Base-by-base conservation (phyloP, 2,329 filamentous ascomycete species). In the Colletotrichum endophyticum region DNA sequence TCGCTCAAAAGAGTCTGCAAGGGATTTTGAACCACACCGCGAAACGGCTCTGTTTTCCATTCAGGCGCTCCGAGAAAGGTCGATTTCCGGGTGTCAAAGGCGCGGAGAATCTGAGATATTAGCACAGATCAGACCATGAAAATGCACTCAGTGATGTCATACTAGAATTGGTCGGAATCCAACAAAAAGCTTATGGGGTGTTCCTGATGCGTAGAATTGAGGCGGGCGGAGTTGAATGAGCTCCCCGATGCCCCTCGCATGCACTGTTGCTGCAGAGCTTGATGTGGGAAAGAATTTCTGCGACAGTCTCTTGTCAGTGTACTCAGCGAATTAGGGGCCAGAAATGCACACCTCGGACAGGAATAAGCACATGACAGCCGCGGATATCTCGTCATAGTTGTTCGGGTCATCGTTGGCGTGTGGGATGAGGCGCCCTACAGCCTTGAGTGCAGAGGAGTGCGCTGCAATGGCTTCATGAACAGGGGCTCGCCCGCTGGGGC, bases 101-200 rank as follows among this genome's bases (percentile, higher is more conserved):
- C 80, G 25, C 84, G 70, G 7, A 84, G 76, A 15, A 85, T 79
- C 84, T 85, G 56, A 25, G 0, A 27, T 19, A 12, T 30, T 2
- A 28, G 13, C 30, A 19, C 12, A 5, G 32, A 19, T 30, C 11
- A 6, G 11, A 8, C n/a, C 16, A 16, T 61, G 25, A 15, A 27
- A 15, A 32, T 61, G 4, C 13, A 22, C 36, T 5, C 36, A 44
- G 39, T 44, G 16, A 3, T 44, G 22, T 0, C 84, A 53, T 79
- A 86, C 86, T 34, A 87, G 78, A 8, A 85, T 77, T 8, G 86
- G 85, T n/a, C 86, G 79, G 64, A 85, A 85, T 1, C 85, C 86
- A 2, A 85, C 79, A 66, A 87, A 87, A 0, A 87, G 78, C 39
- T 80, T 81, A 61, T 87, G 85, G 0, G 84, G 77, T n/a, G 82